Evolutionary conservation across 2,329 filamentous ascomycete species (phyloP).

Genomic region (Dryadomyces quercivorus): DNA sequence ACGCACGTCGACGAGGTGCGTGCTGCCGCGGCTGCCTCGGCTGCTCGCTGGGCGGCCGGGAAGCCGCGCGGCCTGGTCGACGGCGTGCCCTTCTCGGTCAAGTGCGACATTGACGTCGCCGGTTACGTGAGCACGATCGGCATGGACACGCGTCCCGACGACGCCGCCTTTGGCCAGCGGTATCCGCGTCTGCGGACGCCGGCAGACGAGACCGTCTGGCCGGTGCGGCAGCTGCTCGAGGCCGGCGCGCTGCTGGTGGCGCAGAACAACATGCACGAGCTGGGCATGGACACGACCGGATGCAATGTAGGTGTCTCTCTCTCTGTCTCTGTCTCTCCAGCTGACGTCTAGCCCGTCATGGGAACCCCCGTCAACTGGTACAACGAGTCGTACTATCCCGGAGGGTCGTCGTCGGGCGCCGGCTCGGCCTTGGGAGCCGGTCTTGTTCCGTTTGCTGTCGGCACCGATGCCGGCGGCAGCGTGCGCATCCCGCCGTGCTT

Average conservation of each 20-base stretch:
- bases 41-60: constrained; percentile 57
- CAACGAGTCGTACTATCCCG: constrained; percentile 65
- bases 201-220: constrained; percentile 51
- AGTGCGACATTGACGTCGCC: constrained; percentile 64
- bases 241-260: constrained; percentile 65
- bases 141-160: constrained; percentile 31
- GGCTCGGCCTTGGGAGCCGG: constrained; percentile 59
- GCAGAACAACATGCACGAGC: constrained; percentile 70
- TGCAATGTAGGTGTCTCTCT: constrained; percentile 48
- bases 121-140: constrained; percentile 59
- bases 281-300: constrained; percentile 72
- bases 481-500: constrained; percentile 62
- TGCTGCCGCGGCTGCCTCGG: constrained; percentile 59
- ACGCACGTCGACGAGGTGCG: constrained; percentile 49
- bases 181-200: constrained; percentile 35
- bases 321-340: too few species aligned
- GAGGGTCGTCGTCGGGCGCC: constrained; percentile 68
- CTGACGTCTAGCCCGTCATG: constrained; percentile 33
- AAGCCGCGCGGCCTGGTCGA: constrained; percentile 58
- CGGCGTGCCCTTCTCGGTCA: constrained; percentile 71
- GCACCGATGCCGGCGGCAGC: constrained; percentile 62
- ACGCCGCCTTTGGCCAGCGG: constrained; percentile 30
- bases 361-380: constrained; percentile 70
- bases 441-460: constrained; percentile 62
- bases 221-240: constrained; percentile 57